phyloP scores from a whole-genome alignment of 1,139 yeast species.

The Sugiyamaella novakii region DNA sequence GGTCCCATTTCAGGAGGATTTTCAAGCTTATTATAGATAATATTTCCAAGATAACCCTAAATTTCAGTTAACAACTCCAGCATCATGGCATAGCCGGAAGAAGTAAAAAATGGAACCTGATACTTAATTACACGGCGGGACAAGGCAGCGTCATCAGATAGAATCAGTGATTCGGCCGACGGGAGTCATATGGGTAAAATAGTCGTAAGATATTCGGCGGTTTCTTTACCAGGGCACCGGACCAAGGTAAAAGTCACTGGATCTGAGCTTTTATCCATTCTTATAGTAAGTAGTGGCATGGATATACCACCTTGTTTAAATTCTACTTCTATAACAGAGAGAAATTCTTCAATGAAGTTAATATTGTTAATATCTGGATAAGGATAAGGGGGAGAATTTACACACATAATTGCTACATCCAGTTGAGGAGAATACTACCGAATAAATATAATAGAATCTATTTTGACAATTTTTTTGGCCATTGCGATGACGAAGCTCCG shows the following conservation, averaged over 20 bases:
- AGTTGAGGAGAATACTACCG: constrained; percentile 1
- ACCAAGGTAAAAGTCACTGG: constrained; percentile 8
- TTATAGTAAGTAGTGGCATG: background rate
- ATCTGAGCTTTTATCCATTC: constrained; percentile 2
- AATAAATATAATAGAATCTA: constrained; percentile 5
- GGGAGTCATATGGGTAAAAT: constrained; percentile 2
- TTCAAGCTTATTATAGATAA: constrained; percentile 5
- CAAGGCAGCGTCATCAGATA: background rate
- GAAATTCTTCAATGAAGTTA: background rate
- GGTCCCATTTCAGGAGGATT: constrained; percentile 14
- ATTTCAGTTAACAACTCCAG: constrained; percentile 2
- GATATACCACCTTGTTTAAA: constrained; percentile 5
- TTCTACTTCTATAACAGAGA: background rate
- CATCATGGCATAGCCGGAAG: constrained; percentile 10
- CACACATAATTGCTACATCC: constrained; percentile 2
- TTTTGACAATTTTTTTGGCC: constrained; percentile 1
- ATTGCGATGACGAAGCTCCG: background rate
- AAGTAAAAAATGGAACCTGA: constrained; percentile 6
- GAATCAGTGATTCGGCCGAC: background rate
- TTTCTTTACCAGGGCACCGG: constrained; percentile 2
- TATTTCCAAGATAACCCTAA: constrained; percentile 8
- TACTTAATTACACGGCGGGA: constrained; percentile 7
- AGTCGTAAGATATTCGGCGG: background rate
- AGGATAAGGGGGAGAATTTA: constrained; percentile 10
- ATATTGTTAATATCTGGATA: constrained; percentile 8